Percentiles rank a stretch among this genome's conserved stretches.
phyloP scores from a whole-genome alignment of 2,329 filamentous ascomycete species.

The Colletotrichum paranaense region DNA sequence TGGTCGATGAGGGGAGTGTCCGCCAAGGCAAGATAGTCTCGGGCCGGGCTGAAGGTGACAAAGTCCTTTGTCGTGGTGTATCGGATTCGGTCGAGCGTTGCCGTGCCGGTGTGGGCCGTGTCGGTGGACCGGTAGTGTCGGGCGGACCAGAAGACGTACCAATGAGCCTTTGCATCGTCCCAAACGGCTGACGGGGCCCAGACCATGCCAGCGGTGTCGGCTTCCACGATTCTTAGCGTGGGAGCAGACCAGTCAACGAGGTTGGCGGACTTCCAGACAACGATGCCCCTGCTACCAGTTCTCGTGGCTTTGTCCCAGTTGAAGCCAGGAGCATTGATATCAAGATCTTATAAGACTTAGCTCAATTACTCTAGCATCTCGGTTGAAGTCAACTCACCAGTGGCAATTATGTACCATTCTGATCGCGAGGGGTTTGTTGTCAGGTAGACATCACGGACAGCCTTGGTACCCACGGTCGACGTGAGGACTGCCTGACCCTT shows the following conservation, averaged over 20 bases:
- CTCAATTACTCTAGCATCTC: not conserved
- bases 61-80: constrained; percentile 64
- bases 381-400: constrained; percentile 39
- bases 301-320: constrained; percentile 50
- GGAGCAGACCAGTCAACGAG: constrained; percentile 48
- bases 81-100: constrained; percentile 55
- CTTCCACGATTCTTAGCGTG: constrained; percentile 41
- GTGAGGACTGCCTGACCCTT: constrained; percentile 44
- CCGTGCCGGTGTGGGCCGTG: constrained; percentile 54
- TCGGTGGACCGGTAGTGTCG: constrained; percentile 56
- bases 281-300: constrained; percentile 47
- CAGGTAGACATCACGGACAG: constrained; percentile 49
- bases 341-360: constrained; percentile 42
- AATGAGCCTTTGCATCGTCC: constrained; percentile 49
- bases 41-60: constrained; percentile 55
- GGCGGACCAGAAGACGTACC: constrained; percentile 61
- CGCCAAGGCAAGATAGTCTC: constrained; percentile 54
- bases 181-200: constrained; percentile 52
- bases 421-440: constrained; percentile 46
- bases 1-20: constrained; percentile 61
- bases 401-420: constrained; percentile 49
- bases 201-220: constrained; percentile 48
- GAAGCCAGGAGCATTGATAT: constrained; percentile 48
- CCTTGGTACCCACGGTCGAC: constrained; percentile 47
- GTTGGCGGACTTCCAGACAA: constrained; percentile 50